Conservation (phyloP, 2,329 filamentous ascomycete species). For the Chaetomium strumarium region DNA sequence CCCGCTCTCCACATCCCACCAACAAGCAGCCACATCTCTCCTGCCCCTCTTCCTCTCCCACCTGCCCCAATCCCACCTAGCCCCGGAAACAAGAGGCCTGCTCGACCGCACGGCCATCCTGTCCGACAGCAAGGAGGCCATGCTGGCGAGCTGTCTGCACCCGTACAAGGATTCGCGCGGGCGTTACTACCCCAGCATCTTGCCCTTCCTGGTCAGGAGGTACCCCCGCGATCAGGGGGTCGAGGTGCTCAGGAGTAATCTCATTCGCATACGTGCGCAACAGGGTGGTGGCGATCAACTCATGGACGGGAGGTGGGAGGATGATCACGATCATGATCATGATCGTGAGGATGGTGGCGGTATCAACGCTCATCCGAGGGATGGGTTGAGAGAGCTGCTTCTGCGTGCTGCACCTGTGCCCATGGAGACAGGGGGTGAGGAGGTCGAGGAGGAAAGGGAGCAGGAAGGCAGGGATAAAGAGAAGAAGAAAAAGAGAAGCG, state of each 20-base stretch:
- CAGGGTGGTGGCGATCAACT: background rate
- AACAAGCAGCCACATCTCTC: slow-evolving; percentile 53
- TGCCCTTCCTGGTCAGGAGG: slow-evolving; percentile 69
- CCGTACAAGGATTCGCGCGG: slow-evolving; percentile 61
- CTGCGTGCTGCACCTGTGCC: background rate
- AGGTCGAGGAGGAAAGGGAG: slow-evolving; percentile 10
- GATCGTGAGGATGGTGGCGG: slow-evolving; percentile 21
- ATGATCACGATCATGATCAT: slow-evolving; percentile 19
- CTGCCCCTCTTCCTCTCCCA: slow-evolving; percentile 57
- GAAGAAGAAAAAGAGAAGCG: background rate
- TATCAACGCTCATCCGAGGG: slow-evolving; percentile 9
- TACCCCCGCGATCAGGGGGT: slow-evolving; percentile 59
- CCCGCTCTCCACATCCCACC: slow-evolving; percentile 32
- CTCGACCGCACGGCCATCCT: slow-evolving; percentile 79
- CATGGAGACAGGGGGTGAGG: slow-evolving; percentile 3
- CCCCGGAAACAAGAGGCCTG: slow-evolving; percentile 65
- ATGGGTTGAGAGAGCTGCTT: background rate
- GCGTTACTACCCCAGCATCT: slow-evolving; percentile 62
- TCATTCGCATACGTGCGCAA: slow-evolving; percentile 36
- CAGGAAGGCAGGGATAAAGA: background rate
- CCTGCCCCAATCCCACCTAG: slow-evolving; percentile 60
- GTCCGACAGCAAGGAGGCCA: slow-evolving; percentile 59
- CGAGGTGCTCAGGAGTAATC: slow-evolving; percentile 62
- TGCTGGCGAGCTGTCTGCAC: slow-evolving; percentile 78
- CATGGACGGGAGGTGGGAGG: slow-evolving; percentile 25